Evolutionary conservation across 2,329 filamentous ascomycete species (phyloP), one percentile per base, ranked within the genome.

Genomic region (Neonectria sp.): DNA sequence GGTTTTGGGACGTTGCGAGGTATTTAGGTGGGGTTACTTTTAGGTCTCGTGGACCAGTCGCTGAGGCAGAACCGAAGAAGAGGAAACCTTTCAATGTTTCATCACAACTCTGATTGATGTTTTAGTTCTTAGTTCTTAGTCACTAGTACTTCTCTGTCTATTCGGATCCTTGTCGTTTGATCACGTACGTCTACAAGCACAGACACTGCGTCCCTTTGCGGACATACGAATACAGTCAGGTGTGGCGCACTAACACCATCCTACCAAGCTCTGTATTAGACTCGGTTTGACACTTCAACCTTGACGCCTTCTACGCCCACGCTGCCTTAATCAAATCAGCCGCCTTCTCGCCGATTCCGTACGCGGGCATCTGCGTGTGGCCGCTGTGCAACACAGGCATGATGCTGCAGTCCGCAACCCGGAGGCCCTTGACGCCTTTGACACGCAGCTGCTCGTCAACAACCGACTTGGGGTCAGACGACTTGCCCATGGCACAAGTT

Each of bases 321-420:
- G 68, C 51, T 62, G 82, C 79, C 68, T 85, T 86, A 58, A 88
- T 84, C 62, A 88, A 72, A 71, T 88, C 86, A 8, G 77, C 77
- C 12, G 74, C 78, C 71, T 86, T 86, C 77, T 89, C 87, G 0
- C 85, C 87, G 68, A 89, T 88, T 1, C 85, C 86, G 73, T 88
- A 89, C 6, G 86, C 87, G 4, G 86, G 86, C 86, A 88, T 88
- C 71, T 89, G 86, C 0, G 86, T 88, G 71, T 78, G 76, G 2
- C 76, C 87, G 27, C 80, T 80, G 70, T 88, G 83, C 4, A 89
- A 73, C 1, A 76, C 78, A 2, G 86, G 86, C 85, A 88, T 88
- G 27, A 86, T 81, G 71, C 83, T 86, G 69, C 82, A 84, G 68
- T 88, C 86, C 0, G 82, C 86, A 13, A 90, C 87, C 2, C 88